Conservation (phyloP, 805 yeast genomes). For the Sugiyamaella floridensis region DNA sequence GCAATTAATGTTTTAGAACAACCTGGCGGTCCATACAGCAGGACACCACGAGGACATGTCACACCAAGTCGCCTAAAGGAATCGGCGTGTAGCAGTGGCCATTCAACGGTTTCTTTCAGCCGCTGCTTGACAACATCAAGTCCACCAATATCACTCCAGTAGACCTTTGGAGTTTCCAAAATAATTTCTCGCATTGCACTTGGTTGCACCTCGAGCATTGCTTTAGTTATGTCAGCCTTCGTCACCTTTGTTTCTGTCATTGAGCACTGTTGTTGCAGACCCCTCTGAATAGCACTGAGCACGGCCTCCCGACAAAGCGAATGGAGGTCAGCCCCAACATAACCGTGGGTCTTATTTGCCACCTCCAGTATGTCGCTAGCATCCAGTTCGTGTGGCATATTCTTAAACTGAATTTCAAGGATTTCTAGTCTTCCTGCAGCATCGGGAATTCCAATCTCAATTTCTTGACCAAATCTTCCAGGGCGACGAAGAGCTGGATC, state of each 20-base stretch:
- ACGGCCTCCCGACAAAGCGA: constrained; percentile 87
- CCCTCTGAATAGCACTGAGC: constrained; percentile 68
- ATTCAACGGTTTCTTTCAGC: constrained; percentile 81
- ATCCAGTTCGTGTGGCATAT: constrained; percentile 51
- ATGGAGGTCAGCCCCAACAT: constrained; percentile 91
- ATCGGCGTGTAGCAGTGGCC: constrained; percentile 79
- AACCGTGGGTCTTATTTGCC: constrained; percentile 85
- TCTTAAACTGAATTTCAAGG: constrained; percentile 50
- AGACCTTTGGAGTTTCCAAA: constrained; percentile 87
- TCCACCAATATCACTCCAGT: constrained; percentile 95
- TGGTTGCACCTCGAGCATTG: constrained; percentile 78
- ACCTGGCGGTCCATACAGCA: constrained; percentile 97
- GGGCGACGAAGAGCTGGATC: constrained; percentile 84
- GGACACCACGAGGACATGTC: constrained; percentile 84
- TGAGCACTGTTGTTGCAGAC: constrained; percentile 30
- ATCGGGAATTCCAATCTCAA: constrained; percentile 90
- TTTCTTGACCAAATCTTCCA: constrained; percentile 83
- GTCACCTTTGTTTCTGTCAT: constrained; percentile 38
- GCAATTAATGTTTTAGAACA: constrained; percentile 95
- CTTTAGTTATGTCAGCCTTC: constrained; percentile 55
- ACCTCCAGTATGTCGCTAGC: constrained; percentile 51
- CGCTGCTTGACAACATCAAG: constrained; percentile 76
- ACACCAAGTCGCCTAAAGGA: constrained; percentile 75
- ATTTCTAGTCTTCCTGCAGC: constrained; percentile 71
- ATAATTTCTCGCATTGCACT: constrained; percentile 96